Evolutionary conservation across 768 basidiomycete genomes (phyloP), one percentile per base, ranked within the genome.

Genomic region (Leucogyrophana mollusca): DNA sequence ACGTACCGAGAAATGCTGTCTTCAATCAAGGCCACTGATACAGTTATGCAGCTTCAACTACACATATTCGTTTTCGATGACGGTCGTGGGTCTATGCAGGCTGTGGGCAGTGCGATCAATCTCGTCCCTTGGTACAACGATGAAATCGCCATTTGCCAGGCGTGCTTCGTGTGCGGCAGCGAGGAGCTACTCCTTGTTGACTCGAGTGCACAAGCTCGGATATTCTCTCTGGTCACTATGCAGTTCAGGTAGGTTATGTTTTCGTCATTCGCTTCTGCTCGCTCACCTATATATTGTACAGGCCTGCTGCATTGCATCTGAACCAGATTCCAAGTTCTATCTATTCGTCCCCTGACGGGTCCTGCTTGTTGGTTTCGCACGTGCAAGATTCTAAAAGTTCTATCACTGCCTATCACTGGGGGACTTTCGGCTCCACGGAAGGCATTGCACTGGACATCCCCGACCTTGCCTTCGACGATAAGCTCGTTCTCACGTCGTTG

Each of bases 161-260:
- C 71, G 1, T 68, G 71, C 34, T 80, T 82, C 46, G 65, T 79
- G 2, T 60, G 61, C 37, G 77, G 77, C 4, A 71, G 56, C 24
- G 81, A 83, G 50, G 82, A 83, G 45, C 39, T 83, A 3, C 52
- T 78, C 0, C 55, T 83, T 0, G 61, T 81, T 4, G 81, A 83
- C 48, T 67, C 68, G 0, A 51, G 47, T 3, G 61, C 63, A 0
- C 67, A 68, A 13, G 76, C 68, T 2, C 63, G 81, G 14, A 66
- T 83, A n/a, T 82, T 73, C 50, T 83, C 82, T 1, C 52, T 80
- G 37, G 61, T 77, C 2, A 76, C 78, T 0, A 70, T 75, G 45
- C 76, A 79, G 38, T 81, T 79, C 46, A 61, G 81, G 80, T 82
- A 30, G 22, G 66, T 49, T 13, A 8, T 13, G 13, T 13, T 17